Evolutionary conservation across 495 filamentous ascomycete species (phyloP), one percentile per base, ranked within the genome.

Genomic region (Tetracladium marchalianum): DNA sequence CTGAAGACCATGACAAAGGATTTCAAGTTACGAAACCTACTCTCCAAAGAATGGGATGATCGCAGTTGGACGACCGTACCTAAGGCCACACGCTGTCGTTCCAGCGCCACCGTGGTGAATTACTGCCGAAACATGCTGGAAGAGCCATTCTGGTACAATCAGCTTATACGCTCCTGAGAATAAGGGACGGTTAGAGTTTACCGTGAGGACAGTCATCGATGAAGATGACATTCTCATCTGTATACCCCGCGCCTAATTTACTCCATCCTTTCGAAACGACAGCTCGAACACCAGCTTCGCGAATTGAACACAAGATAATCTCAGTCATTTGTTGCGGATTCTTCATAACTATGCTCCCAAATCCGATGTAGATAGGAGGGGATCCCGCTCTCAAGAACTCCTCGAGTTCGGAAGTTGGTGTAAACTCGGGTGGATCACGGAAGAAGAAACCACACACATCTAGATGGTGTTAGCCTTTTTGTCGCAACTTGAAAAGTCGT

Each of bases 11-110:
- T 41, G 51, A 34, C 18, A 18, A 4, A 46, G 31, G 34, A 24
- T 41, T 6, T n/a, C 16, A 11, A 19, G 33, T 27, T 32, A 39
- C 13, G 31, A 22, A 16, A 57, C 61, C 36, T 50, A 69, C 64
- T 84, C 80, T 37, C 77, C 78, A 54, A 82, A 81, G 52, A 84
- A 81, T 0, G 78, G 78, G 0, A 84, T 66, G 5, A 84, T 71
- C 3, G 68, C 62, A 0, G 78, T 84, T 0, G 80, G 77, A 17
- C 63, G 52, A 5, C 71, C 78, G 37, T 68, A 66, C 0, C 62
- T 59, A 1, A 84, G 67, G 11, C 78, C 80, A 18, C 72, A 74
- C 15, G 78, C 78, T 3, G 78, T 84, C 0, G 78, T 84, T 12
- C 80, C 78, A 17, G 76, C 77, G 24, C 78, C 78, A n/a, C 80